A percentile compares a stretch with the other conserved stretches of the same genome.
Conservation (phyloP, 2,329 filamentous ascomycete genomes). For the Aspergillus ochraceoroseus region DNA sequence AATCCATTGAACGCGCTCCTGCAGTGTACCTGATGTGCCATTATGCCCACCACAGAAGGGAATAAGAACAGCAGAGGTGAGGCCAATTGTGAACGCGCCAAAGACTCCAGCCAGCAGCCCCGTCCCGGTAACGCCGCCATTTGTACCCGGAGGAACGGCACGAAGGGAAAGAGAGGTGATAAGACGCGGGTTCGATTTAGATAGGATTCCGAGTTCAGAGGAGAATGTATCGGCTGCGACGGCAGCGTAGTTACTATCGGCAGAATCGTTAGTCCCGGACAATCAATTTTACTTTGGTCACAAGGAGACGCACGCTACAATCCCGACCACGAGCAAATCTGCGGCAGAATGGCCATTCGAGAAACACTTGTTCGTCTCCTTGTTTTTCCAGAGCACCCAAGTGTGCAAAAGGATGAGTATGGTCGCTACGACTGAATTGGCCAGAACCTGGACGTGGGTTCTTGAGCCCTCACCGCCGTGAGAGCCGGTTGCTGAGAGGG, state of each 20-base stretch:
- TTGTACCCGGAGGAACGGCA: conserved; percentile 82
- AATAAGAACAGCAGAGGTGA: conserved; percentile 62
- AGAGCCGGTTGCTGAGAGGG: conserved; percentile 67
- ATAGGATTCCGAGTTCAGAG: conserved; percentile 89
- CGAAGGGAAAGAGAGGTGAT: conserved; percentile 75
- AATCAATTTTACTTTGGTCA: too few species aligned
- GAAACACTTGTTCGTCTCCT: conserved; percentile 35
- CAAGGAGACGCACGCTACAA: conserved; percentile 40
- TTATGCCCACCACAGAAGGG: conserved; percentile 56
- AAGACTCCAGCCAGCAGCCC: conserved; percentile 69
- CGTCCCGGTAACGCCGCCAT: conserved; percentile 76
- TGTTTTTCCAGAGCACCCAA: conserved; percentile 35
- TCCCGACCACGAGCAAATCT: conserved; percentile 40
- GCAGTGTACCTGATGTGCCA: conserved; percentile 29
- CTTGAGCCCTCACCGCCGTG: conserved; percentile 73
- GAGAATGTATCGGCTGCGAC: conserved; percentile 92
- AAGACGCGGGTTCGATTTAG: conserved; percentile 68
- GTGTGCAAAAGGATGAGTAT: conserved; percentile 54
- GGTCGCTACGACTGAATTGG: conserved; percentile 77
- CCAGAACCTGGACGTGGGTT: conserved; percentile 82
- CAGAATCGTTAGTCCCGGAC: not conserved
- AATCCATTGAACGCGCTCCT: conserved; percentile 49
- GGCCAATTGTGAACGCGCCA: conserved; percentile 65
- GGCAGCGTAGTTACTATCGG: conserved; percentile 71
- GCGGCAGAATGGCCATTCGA: conserved; percentile 29